Percentiles rank a stretch among this genome's conserved stretches.
These are phyloP conservation scores for Cochlearia excelsa DNA, from an alignment of 345 rosid genomes.

Conservation along the genomic window DNA sequence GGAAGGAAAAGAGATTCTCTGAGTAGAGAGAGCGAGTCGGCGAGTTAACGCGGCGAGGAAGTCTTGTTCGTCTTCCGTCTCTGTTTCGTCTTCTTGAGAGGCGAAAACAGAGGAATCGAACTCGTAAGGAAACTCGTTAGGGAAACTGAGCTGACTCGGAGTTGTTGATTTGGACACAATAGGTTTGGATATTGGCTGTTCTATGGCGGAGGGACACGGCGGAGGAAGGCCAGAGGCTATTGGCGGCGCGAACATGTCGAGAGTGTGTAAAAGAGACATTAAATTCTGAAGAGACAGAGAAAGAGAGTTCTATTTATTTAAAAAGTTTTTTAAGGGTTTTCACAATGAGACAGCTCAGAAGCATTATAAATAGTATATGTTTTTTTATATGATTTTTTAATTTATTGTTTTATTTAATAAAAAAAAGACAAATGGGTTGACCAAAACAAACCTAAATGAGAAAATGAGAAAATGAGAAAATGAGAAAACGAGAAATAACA, in stretches of 20 bases:
- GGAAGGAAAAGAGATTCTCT: constrained; percentile 41
- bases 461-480: too few relatives aligned
- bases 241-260: constrained; percentile 39
- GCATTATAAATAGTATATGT: background rate
- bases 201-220: constrained; percentile 36
- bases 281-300: constrained; percentile 37
- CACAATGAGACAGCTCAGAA: constrained; percentile 37
- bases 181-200: background rate
- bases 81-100: constrained; percentile 52
- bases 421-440: too few relatives aligned
- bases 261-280: background rate
- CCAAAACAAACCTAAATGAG: too few relatives aligned
- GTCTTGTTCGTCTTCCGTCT: constrained; percentile 61
- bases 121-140: constrained; percentile 66
- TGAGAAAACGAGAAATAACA: too few relatives aligned
- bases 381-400: too few relatives aligned
- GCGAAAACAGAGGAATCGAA: constrained; percentile 40
- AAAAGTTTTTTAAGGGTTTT: constrained; percentile 36
- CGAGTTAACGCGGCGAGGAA: constrained; percentile 60
- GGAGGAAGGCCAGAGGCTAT: constrained; percentile 31
- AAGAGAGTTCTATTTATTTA: constrained; percentile 39
- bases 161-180: background rate
- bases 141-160: constrained; percentile 34
- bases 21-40: constrained; percentile 55
- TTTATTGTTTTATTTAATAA: too few relatives aligned